phyloP scores from a whole-genome alignment of 2,329 filamentous ascomycete species.

The Cadophora malorum region DNA sequence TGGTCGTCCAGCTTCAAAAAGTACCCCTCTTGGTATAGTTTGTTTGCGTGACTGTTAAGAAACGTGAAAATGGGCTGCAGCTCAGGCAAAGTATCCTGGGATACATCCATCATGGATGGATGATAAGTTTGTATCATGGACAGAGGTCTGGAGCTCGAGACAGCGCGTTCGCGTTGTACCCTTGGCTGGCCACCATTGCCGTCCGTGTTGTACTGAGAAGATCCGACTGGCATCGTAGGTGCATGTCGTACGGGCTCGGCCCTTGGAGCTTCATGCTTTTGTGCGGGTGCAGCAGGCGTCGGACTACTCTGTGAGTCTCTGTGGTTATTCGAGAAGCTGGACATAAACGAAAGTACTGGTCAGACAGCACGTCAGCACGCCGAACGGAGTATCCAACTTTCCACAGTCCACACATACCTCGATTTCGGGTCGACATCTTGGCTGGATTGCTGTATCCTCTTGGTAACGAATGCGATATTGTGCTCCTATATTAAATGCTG shows the following conservation, averaged over 20 bases:
- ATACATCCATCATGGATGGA: conserved; percentile 84
- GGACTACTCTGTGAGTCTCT: conserved; percentile 47
- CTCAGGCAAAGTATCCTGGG: conserved; percentile 87
- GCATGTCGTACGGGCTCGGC: conserved; percentile 49
- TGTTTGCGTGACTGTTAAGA: conserved; percentile 93
- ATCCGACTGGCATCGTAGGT: conserved; percentile 32
- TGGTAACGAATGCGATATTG: conserved; percentile 33
- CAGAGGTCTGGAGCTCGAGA: conserved; percentile 70
- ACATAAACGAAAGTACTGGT: conserved; percentile 87
- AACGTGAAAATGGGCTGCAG: conserved; percentile 93
- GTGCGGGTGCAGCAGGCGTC: conserved; percentile 40
- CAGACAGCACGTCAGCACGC: conserved; percentile 22
- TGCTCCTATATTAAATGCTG: conserved; percentile 8
- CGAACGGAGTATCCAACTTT: neutral
- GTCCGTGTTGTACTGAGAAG: conserved; percentile 31
- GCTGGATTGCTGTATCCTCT: conserved; percentile 16
- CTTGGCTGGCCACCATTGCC: conserved; percentile 42
- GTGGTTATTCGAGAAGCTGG: conserved; percentile 67
- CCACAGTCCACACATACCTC: conserved; percentile 41
- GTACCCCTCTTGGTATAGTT: conserved; percentile 97
- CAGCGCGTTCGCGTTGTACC: conserved; percentile 51
- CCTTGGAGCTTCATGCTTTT: conserved; percentile 34
- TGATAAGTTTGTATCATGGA: conserved; percentile 89
- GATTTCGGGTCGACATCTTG: conserved; percentile 45
- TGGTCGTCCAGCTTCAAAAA: conserved; percentile 97